Percentiles rank a stretch among this genome's conserved stretches.
Conservation (phyloP, 169 alveolate genomes). For the Cryptosporidium canis region DNA sequence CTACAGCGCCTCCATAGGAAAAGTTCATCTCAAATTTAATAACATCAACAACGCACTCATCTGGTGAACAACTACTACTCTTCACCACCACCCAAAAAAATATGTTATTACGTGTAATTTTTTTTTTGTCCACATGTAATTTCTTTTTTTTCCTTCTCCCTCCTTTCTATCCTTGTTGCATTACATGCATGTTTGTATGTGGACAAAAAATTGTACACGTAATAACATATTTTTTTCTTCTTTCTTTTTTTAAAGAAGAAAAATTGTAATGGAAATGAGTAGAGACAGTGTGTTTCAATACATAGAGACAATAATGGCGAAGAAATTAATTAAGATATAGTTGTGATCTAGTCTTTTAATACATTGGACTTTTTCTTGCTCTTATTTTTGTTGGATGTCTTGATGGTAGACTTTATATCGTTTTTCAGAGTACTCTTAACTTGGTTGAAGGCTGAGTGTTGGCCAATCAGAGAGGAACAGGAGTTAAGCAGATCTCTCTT, state of each 20-base stretch:
- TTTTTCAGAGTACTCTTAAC: conserved; percentile 9
- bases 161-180: too few relatives aligned
- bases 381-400: neutral
- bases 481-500: conserved; percentile 25
- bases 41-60: conserved; percentile 3
- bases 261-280: too few relatives aligned
- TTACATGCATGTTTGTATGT: too few relatives aligned
- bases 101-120: too few relatives aligned
- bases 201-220: too few relatives aligned
- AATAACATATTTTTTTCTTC: too few relatives aligned
- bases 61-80: neutral
- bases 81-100: too few relatives aligned
- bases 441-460: conserved; percentile 41
- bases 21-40: conserved; percentile 8
- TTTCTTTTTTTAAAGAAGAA: too few relatives aligned
- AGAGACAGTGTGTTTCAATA: too few relatives aligned
- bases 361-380: neutral
- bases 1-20: conserved; percentile 29
- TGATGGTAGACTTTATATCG: neutral
- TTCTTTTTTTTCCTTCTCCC: too few relatives aligned
- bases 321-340: neutral
- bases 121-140: too few relatives aligned
- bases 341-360: neutral
- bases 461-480: conserved; percentile 36
- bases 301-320: too few relatives aligned